Conservation (phyloP, 768 basidiomycete species). For the Lactarius indigo region DNA sequence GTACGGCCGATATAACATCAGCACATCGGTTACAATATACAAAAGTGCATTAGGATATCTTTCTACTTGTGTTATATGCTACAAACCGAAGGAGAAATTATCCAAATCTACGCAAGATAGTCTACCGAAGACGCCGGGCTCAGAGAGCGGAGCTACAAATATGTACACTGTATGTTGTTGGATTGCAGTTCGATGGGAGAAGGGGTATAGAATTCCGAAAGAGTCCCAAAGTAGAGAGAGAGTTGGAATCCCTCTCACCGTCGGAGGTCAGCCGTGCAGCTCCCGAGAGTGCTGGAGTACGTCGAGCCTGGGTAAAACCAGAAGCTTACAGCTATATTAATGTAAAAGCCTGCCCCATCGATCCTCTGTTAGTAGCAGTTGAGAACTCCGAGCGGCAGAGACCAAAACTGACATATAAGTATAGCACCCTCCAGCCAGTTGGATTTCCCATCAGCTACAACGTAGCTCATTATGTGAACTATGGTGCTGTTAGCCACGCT, state of each 20-base stretch:
- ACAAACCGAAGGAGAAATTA: slow-evolving; percentile 1
- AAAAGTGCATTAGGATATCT: background rate
- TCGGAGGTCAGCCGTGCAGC: slow-evolving; percentile 26
- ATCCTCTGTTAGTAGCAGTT: slow-evolving; percentile 3
- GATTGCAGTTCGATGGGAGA: background rate
- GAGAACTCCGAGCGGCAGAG: background rate
- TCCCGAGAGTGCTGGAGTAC: slow-evolving; percentile 33
- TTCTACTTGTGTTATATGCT: background rate
- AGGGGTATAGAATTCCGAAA: background rate
- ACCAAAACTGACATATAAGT: slow-evolving; percentile 51
- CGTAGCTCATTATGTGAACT: slow-evolving; percentile 71
- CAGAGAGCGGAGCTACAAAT: background rate
- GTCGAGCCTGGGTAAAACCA: slow-evolving; percentile 49
- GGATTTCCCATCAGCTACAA: slow-evolving; percentile 80
- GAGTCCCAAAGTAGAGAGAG: background rate
- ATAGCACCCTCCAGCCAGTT: slow-evolving; percentile 92
- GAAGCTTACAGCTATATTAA: slow-evolving; percentile 53
- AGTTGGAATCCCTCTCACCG: background rate
- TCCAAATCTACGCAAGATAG: background rate
- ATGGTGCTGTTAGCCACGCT: background rate
- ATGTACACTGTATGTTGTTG: background rate
- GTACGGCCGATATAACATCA: background rate
- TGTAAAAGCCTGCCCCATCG: slow-evolving; percentile 42
- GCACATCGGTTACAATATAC: background rate
- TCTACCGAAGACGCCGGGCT: background rate